These are phyloP conservation scores for Claviceps africana DNA, from an alignment of 2,329 filamentous ascomycete genomes.

Conservation along the genomic window DNA sequence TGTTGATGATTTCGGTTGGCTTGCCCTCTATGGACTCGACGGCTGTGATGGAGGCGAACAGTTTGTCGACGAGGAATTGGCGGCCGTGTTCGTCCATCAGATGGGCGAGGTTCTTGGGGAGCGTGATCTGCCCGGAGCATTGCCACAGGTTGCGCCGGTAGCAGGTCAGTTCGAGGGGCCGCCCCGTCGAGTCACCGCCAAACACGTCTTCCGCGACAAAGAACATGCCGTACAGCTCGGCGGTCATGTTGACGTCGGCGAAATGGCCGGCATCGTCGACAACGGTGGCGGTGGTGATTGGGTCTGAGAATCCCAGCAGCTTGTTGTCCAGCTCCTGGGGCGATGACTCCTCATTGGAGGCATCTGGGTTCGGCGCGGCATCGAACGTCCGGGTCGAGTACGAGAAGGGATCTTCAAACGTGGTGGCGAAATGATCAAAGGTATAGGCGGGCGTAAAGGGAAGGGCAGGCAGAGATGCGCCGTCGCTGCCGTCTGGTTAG, in stretches of 20 bases:
- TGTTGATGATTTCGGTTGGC: slow-evolving; percentile 83
- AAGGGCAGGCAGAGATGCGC: slow-evolving; percentile 20
- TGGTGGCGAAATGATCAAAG: slow-evolving; percentile 44
- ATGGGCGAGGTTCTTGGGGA: slow-evolving; percentile 59
- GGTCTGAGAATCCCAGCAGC: slow-evolving; percentile 58
- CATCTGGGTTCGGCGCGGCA: slow-evolving; percentile 27
- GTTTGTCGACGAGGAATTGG: slow-evolving; percentile 60
- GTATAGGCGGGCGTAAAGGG: slow-evolving; percentile 48
- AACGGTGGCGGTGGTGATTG: slow-evolving; percentile 44
- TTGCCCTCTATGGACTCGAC: slow-evolving; percentile 89
- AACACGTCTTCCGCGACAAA: slow-evolving; percentile 75
- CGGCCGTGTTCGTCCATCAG: slow-evolving; percentile 62
- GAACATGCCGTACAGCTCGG: slow-evolving; percentile 79
- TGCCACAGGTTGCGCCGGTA: slow-evolving; percentile 93
- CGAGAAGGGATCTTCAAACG: slow-evolving; percentile 53
- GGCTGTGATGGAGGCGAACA: slow-evolving; percentile 72
- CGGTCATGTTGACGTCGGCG: slow-evolving; percentile 51
- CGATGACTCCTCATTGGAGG: slow-evolving; percentile 32
- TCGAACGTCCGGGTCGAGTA: slow-evolving; percentile 38
- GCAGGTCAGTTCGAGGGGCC: slow-evolving; percentile 75
- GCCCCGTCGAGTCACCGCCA: slow-evolving; percentile 38
- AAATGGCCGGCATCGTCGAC: slow-evolving; percentile 52
- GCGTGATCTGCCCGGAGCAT: slow-evolving; percentile 72
- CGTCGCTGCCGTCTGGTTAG: slow-evolving; percentile 15
- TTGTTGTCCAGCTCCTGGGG: slow-evolving; percentile 51